phyloP scores from a whole-genome alignment of 164 flowering plant species.

The Vitis labrusca region DNA sequence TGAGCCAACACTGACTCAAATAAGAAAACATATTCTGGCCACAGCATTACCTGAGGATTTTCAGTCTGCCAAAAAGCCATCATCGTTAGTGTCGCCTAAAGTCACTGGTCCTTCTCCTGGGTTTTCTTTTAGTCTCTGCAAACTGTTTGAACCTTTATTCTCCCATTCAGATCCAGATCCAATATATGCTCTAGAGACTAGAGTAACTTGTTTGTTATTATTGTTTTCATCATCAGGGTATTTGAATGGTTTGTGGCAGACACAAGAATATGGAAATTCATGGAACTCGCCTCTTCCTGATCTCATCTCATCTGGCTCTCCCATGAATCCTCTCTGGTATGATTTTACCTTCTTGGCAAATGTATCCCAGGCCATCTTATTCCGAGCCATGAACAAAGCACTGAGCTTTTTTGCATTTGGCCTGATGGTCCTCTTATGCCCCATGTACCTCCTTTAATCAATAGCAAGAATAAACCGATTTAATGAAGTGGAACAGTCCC shows the following conservation, averaged over 20 bases:
- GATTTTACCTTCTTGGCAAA: constrained; percentile 74
- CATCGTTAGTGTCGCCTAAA: neutral
- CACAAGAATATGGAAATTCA: constrained; percentile 81
- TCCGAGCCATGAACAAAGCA: constrained; percentile 59
- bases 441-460: constrained; percentile 83
- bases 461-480: constrained; percentile 8
- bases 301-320: constrained; percentile 94
- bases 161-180: neutral
- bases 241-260: constrained; percentile 55
- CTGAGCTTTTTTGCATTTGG: constrained; percentile 95
- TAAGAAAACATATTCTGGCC: too few relatives aligned
- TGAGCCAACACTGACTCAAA: neutral
- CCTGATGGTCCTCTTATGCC: constrained; percentile 91
- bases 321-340: constrained; percentile 90
- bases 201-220: neutral
- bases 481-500: neutral
- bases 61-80: constrained; percentile 14
- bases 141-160: constrained; percentile 2
- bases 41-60: neutral
- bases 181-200: neutral
- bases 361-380: constrained; percentile 69
- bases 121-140: constrained; percentile 5
- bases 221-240: neutral
- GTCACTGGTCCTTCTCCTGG: neutral
- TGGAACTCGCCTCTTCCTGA: constrained; percentile 88